Percentiles rank a stretch among this genome's conserved stretches.
Evolutionary conservation across 257 asterid species (phyloP).

Genomic region (Primulina huaijiensis): DNA sequence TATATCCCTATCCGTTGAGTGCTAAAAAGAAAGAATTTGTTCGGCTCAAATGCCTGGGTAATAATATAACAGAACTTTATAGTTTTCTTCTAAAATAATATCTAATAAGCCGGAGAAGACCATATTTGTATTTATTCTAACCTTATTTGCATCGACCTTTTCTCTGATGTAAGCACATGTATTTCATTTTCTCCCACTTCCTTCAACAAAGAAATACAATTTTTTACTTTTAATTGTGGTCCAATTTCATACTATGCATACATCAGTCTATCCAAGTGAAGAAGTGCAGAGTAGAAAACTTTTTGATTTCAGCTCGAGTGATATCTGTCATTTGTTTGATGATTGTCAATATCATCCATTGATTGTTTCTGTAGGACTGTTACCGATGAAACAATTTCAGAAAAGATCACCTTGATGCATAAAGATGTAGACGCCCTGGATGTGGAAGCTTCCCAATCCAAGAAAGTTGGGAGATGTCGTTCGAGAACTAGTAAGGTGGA

Average conservation of each 20-base stretch:
- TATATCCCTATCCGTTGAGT: neutral
- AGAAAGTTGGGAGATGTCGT: conserved; percentile 62
- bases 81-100: neutral
- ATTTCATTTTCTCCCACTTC: neutral
- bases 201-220: neutral
- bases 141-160: neutral
- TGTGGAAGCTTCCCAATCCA: conserved; percentile 58
- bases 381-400: conserved; percentile 37
- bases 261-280: neutral
- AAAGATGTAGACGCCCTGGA: conserved; percentile 66
- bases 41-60: neutral
- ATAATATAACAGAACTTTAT: neutral
- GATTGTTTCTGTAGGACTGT: conserved; percentile 34
- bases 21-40: neutral
- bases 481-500: conserved; percentile 60
- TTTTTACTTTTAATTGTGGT: neutral
- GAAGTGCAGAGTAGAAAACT: neutral
- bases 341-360: neutral
- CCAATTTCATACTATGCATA: neutral
- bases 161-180: neutral
- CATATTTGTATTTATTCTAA: neutral
- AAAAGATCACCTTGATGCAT: conserved; percentile 32
- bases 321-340: neutral
- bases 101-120: conserved; percentile 2
- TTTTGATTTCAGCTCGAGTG: neutral